Conservation (phyloP, 441 rosid species). For the Croton laevigatus region DNA sequence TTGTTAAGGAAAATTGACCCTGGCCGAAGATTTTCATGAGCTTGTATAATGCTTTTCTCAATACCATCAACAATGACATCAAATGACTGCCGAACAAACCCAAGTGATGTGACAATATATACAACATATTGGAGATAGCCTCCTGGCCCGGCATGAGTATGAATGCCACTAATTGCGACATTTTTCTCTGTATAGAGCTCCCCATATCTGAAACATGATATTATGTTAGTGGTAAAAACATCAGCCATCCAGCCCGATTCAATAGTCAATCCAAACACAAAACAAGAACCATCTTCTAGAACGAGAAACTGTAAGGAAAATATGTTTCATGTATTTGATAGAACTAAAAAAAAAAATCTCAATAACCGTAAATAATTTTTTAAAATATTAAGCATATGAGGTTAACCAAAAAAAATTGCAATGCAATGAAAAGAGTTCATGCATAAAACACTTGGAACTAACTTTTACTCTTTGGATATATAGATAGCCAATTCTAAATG, state of each 20-base stretch:
- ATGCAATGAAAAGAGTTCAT: too few relatives aligned
- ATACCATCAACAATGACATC: constrained; percentile 93
- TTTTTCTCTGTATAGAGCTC: constrained; percentile 73
- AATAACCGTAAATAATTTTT: too few relatives aligned
- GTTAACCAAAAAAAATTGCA: too few relatives aligned
- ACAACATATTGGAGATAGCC: constrained; percentile 90
- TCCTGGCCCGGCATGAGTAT: constrained; percentile 96
- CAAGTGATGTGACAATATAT: constrained; percentile 81
- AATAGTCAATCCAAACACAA: background rate
- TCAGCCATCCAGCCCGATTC: too few relatives aligned
- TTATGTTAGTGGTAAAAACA: too few relatives aligned
- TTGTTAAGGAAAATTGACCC: constrained; percentile 71
- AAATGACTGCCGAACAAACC: constrained; percentile 91
- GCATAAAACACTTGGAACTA: too few relatives aligned
- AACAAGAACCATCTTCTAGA: too few relatives aligned
- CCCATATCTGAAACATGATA: constrained; percentile 53
- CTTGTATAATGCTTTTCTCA: constrained; percentile 75
- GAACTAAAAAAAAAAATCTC: too few relatives aligned
- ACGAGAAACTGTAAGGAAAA: too few relatives aligned
- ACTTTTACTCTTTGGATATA: too few relatives aligned
- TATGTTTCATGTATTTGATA: too few relatives aligned
- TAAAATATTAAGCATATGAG: too few relatives aligned
- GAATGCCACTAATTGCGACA: constrained; percentile 92
- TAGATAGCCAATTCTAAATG: background rate
- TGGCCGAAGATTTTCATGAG: constrained; percentile 83